Conservation (phyloP, 1,284 basidiomycete species). For the Puccinia horiana region DNA sequence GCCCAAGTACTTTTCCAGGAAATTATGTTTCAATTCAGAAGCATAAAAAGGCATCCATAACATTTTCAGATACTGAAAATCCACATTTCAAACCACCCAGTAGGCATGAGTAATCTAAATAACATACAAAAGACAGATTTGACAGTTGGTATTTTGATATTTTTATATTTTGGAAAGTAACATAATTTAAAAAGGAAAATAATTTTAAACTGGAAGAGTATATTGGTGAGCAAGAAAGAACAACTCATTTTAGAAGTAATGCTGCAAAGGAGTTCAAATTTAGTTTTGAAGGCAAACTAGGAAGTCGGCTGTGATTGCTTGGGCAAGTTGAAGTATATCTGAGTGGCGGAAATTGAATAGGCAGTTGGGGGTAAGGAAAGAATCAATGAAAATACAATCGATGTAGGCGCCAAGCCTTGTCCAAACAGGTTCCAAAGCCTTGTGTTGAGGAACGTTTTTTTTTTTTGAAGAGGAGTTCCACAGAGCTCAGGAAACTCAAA, state of each 20-base stretch:
- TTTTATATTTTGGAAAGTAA: too few species aligned
- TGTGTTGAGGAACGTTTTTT: neutral
- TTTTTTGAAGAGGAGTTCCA: neutral
- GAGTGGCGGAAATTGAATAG: neutral
- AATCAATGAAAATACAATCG: conserved; percentile 1
- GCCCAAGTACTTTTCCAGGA: too few species aligned
- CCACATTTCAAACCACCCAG: too few species aligned
- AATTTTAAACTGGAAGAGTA: too few species aligned
- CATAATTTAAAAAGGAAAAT: too few species aligned
- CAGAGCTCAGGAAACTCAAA: neutral
- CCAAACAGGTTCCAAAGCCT: conserved; percentile 4
- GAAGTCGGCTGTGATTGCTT: conserved; percentile 2
- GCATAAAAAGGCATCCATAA: too few species aligned
- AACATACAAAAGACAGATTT: too few species aligned
- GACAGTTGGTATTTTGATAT: too few species aligned
- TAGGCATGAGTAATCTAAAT: too few species aligned
- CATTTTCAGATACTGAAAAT: too few species aligned
- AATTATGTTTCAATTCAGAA: too few species aligned
- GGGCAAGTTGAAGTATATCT: neutral
- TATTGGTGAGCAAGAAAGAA: too few species aligned
- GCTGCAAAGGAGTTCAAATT: neutral
- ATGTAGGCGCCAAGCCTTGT: neutral
- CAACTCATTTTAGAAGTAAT: neutral
- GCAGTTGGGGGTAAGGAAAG: conserved; percentile 7
- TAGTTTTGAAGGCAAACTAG: neutral